Base-by-base conservation (phyloP, 1,284 basidiomycete genomes). In the Porogramme epimiltina region DNA sequence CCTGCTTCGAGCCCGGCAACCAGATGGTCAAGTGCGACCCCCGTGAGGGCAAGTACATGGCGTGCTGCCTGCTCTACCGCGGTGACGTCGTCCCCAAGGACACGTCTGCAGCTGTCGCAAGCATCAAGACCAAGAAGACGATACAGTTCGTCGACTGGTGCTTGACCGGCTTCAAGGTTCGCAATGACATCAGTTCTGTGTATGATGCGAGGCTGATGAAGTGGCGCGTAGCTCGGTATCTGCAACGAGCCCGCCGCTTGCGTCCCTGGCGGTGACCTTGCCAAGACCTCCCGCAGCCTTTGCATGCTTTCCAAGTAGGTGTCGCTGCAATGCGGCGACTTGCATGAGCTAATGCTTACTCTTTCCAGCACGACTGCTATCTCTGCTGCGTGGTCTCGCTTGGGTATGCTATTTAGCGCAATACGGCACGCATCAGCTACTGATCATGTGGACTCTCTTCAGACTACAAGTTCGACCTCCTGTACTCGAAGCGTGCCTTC, bases 111-210 rank as follows among this genome's bases (percentile, higher is more conserved):
- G 95, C 96, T 54, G 91, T 98, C 62, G 87, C 91, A 50, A 89
- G 84, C 66, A 93, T 98, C 79, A 98, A 96, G 84, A 98, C 95
- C 56, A 96, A 95, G 82, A 86, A 89, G 63, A 95, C 94, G 26
- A 98, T 99, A 67, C 95, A 97, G 71, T 95, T 95, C 66, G 93
- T 95, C 59, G 96, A 99, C 73, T 99, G 96, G 96, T 98, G 96
- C 77, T 94, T 95, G 44, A 98, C 95, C 59, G 85, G 95, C 70
- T 85, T 98, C 90, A 96, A 97, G 85, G 83, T 83, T n/a, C n/a
- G 61, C 42, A 63, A 63, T 70, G 9, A 45, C 75, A 77, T 77
- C 72, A 73, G 70, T 75, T 74, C 23, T 59, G 71, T 72, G 50
- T 78, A 74, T 71, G 77, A 72, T 63, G 63, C 25, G 41, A 16